A percentile compares a stretch with the other conserved stretches of the same genome.
phyloP scores from a whole-genome alignment of 2,329 filamentous ascomycete genomes.

The Neophaeococcomyces aloes region DNA sequence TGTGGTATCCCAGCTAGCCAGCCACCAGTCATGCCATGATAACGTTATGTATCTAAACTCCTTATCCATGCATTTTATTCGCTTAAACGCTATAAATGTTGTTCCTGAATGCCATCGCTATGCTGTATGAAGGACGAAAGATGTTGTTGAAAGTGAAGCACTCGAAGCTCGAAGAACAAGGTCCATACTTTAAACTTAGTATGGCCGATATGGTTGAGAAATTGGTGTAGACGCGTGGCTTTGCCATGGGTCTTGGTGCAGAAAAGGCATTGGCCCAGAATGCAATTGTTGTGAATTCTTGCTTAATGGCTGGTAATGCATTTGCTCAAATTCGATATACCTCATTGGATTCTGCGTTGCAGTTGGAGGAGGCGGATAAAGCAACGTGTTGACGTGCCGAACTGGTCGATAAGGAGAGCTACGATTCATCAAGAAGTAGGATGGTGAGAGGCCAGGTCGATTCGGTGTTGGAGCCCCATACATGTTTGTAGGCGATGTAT shows the following conservation, averaged over 20 bases:
- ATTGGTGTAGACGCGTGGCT: constrained; percentile 19
- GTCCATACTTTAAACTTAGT: constrained; percentile 8
- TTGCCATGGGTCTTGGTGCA: constrained; percentile 33
- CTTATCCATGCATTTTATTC: neutral
- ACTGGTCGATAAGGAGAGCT: constrained; percentile 89
- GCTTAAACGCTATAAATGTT: constrained; percentile 6
- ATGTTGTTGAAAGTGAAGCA: neutral
- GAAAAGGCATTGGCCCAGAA: constrained; percentile 56
- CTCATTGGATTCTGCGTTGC: constrained; percentile 67
- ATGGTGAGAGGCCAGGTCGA: constrained; percentile 65
- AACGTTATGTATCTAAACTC: neutral
- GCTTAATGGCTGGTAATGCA: constrained; percentile 73
- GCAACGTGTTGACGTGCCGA: constrained; percentile 76
- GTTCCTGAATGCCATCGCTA: constrained; percentile 6
- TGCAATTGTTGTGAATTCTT: constrained; percentile 55
- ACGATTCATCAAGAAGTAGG: constrained; percentile 74
- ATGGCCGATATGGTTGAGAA: constrained; percentile 14
- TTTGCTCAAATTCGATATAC: constrained; percentile 54
- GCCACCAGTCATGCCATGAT: neutral
- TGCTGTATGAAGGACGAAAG: constrained; percentile 9
- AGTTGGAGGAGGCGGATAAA: constrained; percentile 73
- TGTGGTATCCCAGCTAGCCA: neutral
- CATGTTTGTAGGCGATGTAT: constrained; percentile 58
- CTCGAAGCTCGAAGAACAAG: neutral
- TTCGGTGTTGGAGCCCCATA: constrained; percentile 51